phyloP scores from a whole-genome alignment of 2,329 filamentous ascomycete genomes.

The Fusarium secorum region DNA sequence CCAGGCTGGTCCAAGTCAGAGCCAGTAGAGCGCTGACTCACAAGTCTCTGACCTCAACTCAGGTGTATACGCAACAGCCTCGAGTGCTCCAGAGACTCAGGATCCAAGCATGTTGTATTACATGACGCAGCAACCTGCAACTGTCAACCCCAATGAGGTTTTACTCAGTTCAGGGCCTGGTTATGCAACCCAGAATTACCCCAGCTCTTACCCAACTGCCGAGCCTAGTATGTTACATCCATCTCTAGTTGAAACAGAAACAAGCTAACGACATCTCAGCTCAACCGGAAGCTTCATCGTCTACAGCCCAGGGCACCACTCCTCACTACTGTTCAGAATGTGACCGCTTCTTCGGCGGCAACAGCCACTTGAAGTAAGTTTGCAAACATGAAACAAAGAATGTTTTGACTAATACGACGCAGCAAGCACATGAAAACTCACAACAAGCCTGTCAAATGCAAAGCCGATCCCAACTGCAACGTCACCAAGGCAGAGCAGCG shows the following conservation, averaged over 20 bases:
- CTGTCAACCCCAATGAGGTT: conserved; percentile 27
- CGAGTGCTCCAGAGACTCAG: conserved; percentile 20
- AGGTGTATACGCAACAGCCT: conserved; percentile 1
- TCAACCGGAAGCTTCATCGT: conserved; percentile 15
- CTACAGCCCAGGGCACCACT: background rate
- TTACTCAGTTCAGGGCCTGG: background rate
- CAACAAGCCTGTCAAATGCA: conserved; percentile 30
- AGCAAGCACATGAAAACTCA: conserved; percentile 41
- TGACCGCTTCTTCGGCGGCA: background rate
- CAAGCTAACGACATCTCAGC: background rate
- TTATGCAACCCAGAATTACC: background rate
- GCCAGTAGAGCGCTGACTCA: conserved; percentile 31
- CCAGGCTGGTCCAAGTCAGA: conserved; percentile 31
- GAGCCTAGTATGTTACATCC: conserved; percentile 6
- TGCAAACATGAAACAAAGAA: background rate
- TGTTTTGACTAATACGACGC: background rate
- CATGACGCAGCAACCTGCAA: conserved; percentile 15
- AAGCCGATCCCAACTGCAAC: conserved; percentile 24
- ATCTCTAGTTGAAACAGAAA: background rate
- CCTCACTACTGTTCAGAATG: conserved; percentile 12
- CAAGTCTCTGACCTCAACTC: conserved; percentile 14
- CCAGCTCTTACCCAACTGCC: conserved; percentile 14
- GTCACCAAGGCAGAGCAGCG: conserved; percentile 29
- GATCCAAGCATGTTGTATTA: conserved; percentile 11
- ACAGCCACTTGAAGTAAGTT: conserved; percentile 26